Evolutionary conservation across 345 rosid genomes (phyloP).

Genomic region (Dovyalis caffra): DNA sequence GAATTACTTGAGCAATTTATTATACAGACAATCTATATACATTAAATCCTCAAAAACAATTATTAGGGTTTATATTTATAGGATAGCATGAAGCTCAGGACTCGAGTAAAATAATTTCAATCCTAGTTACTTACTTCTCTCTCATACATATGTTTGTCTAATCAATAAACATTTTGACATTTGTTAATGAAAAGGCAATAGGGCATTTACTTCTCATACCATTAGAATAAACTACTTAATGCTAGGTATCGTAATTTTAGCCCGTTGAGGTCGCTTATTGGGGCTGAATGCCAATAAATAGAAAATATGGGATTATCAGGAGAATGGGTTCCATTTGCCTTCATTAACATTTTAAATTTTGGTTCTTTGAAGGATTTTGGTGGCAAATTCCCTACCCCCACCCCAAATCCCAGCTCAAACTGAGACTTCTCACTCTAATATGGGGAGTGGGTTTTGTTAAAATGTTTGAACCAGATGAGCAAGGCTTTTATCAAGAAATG

Average conservation of each 20-base stretch:
- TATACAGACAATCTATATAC: not conserved
- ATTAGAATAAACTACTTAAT: not conserved
- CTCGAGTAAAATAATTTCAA: not conserved
- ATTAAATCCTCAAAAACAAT: not conserved
- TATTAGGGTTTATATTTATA: not conserved
- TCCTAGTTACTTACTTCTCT: not conserved
- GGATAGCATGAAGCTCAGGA: not conserved
- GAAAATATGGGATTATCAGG: not conserved
- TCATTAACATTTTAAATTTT: not conserved
- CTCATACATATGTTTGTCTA: not conserved
- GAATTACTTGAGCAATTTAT: not conserved
- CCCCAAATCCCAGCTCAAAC: not conserved
- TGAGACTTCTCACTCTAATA: not conserved
- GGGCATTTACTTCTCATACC: not conserved
- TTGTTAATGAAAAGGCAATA: not conserved
- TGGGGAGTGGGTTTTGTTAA: not conserved
- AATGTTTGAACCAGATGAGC: not conserved
- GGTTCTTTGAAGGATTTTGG: not conserved
- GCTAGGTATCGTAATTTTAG: not conserved
- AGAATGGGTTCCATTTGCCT: not conserved
- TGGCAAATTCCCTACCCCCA: not conserved
- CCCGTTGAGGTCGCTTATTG: not conserved
- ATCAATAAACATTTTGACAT: not conserved
- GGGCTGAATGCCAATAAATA: not conserved
- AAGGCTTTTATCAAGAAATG: not conserved